Base-by-base conservation (phyloP, 495 filamentous ascomycete genomes). In the Terfezia boudieri region DNA sequence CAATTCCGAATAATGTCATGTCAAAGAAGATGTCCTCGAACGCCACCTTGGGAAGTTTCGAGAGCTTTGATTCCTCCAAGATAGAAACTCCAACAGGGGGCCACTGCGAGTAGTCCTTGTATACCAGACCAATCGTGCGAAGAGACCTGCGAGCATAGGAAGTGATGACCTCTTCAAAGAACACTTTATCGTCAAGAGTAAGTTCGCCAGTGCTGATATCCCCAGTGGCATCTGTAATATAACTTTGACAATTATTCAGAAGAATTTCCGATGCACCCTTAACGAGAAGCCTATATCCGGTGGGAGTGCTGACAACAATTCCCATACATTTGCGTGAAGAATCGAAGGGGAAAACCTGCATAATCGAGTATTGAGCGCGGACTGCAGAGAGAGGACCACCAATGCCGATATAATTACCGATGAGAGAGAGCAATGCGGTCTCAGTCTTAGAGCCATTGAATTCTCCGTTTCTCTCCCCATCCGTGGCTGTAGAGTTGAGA, bases 391-490 rank as follows among this genome's bases (percentile, higher is more conserved):
- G 72, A 1, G 86, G 71, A 0, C 78, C 74, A 2, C 76, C 77
- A 77, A 92, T 84, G 9, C 74, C 83, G n/a, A 92, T 71, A 59
- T 81, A 71, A 46, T 86, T 81, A 54, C 76, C 74, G 14, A 85
- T 84, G 57, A 87, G 82, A 20, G 73, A 73, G 14, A 93, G 70
- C 38, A 94, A 71, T 1, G 86, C 84, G 7, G 86, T 89, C 61
- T 94, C 86, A 0, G 86, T 94, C 70, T 92, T 94, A 6, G 86
- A 92, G 52, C 86, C 86, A 55, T 92, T 77, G 58, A 88, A 94
- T 0, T 76, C 74, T 0, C 83, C 83, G 41, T 85, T 78, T 36
- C 76, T 73, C 36, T 88, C 83, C 36, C 83, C 81, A 64, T 94
- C 85, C 59, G 89, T 92, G 8, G 86, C 86, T 0, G 86, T 92